These are phyloP conservation scores for Naganishia vaughanmartiniae DNA, from an alignment of 768 basidiomycete species.

Conservation along the genomic window DNA sequence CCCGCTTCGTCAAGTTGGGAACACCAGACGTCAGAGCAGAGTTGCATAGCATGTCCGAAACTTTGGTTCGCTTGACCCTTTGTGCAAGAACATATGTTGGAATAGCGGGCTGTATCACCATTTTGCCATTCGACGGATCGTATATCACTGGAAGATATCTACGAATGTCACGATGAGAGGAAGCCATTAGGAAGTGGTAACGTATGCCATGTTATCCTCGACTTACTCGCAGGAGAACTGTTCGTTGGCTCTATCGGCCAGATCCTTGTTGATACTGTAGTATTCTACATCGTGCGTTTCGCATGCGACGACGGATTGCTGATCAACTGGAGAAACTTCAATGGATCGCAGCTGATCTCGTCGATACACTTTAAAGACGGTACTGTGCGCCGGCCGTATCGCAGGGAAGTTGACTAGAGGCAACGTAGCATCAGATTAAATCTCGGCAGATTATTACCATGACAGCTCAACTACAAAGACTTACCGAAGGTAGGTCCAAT, in stretches of 20 bases:
- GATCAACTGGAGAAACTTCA: slow-evolving; percentile 36
- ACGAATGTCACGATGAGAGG: neutral
- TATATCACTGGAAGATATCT: slow-evolving; percentile 80
- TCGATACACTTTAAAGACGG: slow-evolving; percentile 45
- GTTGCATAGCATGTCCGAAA: slow-evolving; percentile 6
- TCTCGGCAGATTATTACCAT: no score
- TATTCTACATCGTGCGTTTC: slow-evolving; percentile 84
- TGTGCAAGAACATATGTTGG: slow-evolving; percentile 64
- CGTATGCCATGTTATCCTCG: neutral
- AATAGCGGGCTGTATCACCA: slow-evolving; percentile 64
- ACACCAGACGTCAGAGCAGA: neutral
- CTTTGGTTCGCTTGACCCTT: slow-evolving; percentile 78
- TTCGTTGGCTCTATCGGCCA: slow-evolving; percentile 53
- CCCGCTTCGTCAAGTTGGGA: slow-evolving; percentile 60
- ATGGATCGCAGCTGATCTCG: slow-evolving; percentile 32
- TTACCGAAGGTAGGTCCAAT: slow-evolving; percentile 16
- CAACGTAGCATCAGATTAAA: neutral
- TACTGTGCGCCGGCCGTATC: slow-evolving; percentile 43
- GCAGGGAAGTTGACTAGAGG: slow-evolving; percentile 50
- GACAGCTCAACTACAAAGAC: neutral
- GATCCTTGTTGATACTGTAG: slow-evolving; percentile 62
- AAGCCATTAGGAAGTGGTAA: neutral
- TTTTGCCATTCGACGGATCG: slow-evolving; percentile 69
- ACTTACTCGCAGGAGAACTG: slow-evolving; percentile 69
- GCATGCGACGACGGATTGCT: slow-evolving; percentile 63